Base-by-base conservation (phyloP, 257 asterid genomes). In the Solanum neorickii region DNA sequence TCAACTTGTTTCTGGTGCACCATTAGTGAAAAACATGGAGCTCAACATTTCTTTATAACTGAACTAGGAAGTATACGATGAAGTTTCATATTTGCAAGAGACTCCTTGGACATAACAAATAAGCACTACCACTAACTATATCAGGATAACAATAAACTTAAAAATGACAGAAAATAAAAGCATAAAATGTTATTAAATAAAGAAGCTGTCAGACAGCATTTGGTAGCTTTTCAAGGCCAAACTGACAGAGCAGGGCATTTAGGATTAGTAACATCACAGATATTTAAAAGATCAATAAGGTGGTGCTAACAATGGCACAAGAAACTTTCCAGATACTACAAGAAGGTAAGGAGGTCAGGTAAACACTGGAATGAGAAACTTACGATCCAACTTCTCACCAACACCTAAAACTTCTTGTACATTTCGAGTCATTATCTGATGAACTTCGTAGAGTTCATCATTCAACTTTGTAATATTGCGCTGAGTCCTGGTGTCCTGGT, bases 381-480 rank as follows among this genome's bases (percentile, higher is more conserved):
- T 91, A 97, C 99, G 98, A 87, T 97, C 98, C 94, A 97, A 92
- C 92, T 97, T 95, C 93, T 95, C 99, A 91, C 99, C 99, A 89
- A 95, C 98, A 76, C 99, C 98, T 83, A 97, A 97, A 86, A 97
- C 99, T 93, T 97, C 99, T 87, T 97, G 98, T 77, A 97, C 98
- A 91, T 97, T 97, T 88, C 99, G 98, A 87, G 99, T 95, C 99
- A 97, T 97, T 69, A 97, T 95, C 91, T 97, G 99, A 91, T 97
- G 99, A 88, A 97, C 98, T 94, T 97, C 98, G 93, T 97, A 94
- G n/a, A 97, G 98, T 87, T 97, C 99, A 88, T 97, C 99, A 87
- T 95, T 97, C 95, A 97, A 90, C 94, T 95, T 97, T 46, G 98
- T 75, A 77, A 97, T 89, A 87, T 95, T 97, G 75, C 98, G 92